Conservation (phyloP, 805 yeast species). For the Komagataella pseudopastoris region DNA sequence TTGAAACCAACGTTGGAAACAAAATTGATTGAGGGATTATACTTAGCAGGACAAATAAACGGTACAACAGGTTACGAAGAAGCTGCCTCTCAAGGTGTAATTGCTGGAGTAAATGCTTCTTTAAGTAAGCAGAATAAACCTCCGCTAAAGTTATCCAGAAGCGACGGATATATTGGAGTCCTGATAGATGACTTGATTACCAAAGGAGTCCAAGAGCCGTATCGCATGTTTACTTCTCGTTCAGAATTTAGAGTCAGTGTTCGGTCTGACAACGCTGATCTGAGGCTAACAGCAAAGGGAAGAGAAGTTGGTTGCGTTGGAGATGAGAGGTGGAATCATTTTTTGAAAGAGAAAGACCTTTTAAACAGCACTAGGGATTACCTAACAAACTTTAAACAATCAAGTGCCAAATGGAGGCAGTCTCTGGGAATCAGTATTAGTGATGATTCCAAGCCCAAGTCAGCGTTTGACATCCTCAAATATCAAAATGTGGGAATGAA, state of each 20-base stretch:
- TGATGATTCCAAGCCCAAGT: constrained; percentile 36
- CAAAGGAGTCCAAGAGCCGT: constrained; percentile 94
- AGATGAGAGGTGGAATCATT: constrained; percentile 40
- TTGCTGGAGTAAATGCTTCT: constrained; percentile 96
- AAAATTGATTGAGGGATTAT: constrained; percentile 63
- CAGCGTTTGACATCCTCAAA: constrained; percentile 63
- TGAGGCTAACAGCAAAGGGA: constrained; percentile 65
- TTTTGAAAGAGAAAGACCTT: constrained; percentile 24
- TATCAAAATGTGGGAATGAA: constrained; percentile 28
- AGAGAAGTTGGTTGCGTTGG: constrained; percentile 51
- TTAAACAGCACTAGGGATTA: constrained; percentile 31
- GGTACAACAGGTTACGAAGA: constrained; percentile 99
- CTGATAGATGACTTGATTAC: constrained; percentile 88
- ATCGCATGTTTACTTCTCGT: constrained; percentile 94
- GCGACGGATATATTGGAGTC: constrained; percentile 88
- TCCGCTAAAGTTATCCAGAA: constrained; percentile 47
- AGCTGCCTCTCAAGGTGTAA: constrained; percentile 92
- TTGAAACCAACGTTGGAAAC: constrained; percentile 70
- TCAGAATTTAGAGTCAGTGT: constrained; percentile 87
- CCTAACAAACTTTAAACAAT: constrained; percentile 28
- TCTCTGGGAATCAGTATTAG: constrained; percentile 30
- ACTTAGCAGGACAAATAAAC: constrained; percentile 91
- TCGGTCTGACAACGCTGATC: constrained; percentile 90
- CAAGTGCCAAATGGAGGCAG: constrained; percentile 54
- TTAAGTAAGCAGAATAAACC: constrained; percentile 25